phyloP scores from a whole-genome alignment of 208 protist species.

The Leishmania martiniquensis region DNA sequence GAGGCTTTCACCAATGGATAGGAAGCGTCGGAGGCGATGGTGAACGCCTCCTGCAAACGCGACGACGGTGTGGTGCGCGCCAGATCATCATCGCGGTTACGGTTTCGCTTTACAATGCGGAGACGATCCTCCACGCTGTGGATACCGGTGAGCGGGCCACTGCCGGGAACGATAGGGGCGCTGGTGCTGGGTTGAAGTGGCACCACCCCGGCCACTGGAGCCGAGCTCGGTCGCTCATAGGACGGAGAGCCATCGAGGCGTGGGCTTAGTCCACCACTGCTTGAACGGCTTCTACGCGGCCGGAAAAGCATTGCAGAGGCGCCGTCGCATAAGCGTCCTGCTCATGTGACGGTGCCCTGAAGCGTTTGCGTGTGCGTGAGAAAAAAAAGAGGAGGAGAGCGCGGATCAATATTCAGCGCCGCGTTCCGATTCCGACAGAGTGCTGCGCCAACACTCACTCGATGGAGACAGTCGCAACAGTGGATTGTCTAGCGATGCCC shows the following conservation, averaged over 20 bases:
- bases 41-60: background rate
- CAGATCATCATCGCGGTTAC: constrained; percentile 21
- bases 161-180: constrained; percentile 4
- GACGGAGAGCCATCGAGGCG: constrained; percentile 7
- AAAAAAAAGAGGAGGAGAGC: no score
- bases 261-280: constrained; percentile 16
- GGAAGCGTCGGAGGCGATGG: background rate
- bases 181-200: constrained; percentile 16
- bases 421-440: background rate
- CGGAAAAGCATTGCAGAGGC: constrained; percentile 40
- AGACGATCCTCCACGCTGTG: constrained; percentile 77
- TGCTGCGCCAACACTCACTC: background rate
- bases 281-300: constrained; percentile 14
- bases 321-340: background rate
- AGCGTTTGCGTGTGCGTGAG: background rate
- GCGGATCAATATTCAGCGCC: background rate
- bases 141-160: background rate
- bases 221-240: constrained; percentile 42
- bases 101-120: constrained; percentile 75
- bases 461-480: background rate
- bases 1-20: background rate
- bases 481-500: background rate
- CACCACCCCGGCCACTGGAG: constrained; percentile 27
- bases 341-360: background rate
- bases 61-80: constrained; percentile 5